Percentiles rank a stretch among this genome's conserved stretches.
These are phyloP conservation scores for Polyporus tsugae DNA, from an alignment of 1,284 basidiomycete genomes.

Conservation along the genomic window DNA sequence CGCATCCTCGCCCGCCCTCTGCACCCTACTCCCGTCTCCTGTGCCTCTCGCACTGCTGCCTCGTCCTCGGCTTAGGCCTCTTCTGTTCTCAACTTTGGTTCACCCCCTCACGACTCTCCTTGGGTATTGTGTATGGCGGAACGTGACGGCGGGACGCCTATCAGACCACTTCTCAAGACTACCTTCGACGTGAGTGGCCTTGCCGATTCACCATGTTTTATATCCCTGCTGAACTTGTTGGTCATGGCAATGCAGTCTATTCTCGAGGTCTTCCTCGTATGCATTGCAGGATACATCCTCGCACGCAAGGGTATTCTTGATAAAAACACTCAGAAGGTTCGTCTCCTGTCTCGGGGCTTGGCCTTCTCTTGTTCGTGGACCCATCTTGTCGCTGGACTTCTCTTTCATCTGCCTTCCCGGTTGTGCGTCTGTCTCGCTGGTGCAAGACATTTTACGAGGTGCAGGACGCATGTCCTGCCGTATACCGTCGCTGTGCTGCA, in stretches of 20 bases:
- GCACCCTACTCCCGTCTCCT: not conserved
- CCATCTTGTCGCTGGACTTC: not conserved
- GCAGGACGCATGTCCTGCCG: not conserved
- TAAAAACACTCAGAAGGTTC: slow-evolving; percentile 87
- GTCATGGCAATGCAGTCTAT: slow-evolving; percentile 70
- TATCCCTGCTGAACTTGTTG: slow-evolving; percentile 8
- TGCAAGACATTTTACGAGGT: not conserved
- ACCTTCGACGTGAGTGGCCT: slow-evolving; percentile 60
- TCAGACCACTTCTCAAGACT: slow-evolving; percentile 52
- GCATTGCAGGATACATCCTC: slow-evolving; percentile 86
- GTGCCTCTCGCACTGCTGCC: slow-evolving; percentile 2
- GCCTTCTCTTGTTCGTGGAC: not conserved
- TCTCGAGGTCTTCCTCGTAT: slow-evolving; percentile 88
- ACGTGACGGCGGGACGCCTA: slow-evolving; percentile 39
- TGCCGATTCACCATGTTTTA: no score
- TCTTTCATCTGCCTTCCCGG: not conserved
- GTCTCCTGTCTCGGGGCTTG: slow-evolving; percentile 29
- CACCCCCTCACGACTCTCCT: not conserved
- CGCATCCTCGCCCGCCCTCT: not conserved
- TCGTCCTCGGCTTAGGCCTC: not conserved
- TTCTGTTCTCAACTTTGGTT: no score
- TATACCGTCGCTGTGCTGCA: not conserved
- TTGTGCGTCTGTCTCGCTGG: not conserved
- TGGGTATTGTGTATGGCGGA: slow-evolving; percentile 6
- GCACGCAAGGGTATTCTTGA: slow-evolving; percentile 85